Conservation (phyloP, 1,139 yeast species). For the Lodderomyces beijingensis region DNA sequence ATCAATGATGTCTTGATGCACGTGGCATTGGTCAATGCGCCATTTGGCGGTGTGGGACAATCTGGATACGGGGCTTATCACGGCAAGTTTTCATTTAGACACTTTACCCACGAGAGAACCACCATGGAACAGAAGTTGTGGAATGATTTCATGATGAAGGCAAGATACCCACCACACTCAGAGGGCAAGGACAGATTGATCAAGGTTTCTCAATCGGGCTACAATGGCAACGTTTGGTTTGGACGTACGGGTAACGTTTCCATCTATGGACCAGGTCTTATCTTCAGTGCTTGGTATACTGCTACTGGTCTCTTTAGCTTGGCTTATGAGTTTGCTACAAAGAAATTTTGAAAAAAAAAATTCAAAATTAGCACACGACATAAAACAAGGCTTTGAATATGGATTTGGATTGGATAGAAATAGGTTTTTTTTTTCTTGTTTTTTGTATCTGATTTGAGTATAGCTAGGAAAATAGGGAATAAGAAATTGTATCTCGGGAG, state of each 20-base stretch:
- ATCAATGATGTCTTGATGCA: conserved; percentile 75
- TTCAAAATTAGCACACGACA: too few relatives aligned
- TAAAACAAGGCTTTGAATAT: too few relatives aligned
- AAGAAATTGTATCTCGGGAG: too few relatives aligned
- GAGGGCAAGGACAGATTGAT: conserved; percentile 29
- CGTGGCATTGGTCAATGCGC: conserved; percentile 65
- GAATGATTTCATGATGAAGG: conserved; percentile 53
- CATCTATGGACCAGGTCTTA: conserved; percentile 30
- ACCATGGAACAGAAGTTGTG: conserved; percentile 63
- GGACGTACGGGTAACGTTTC: conserved; percentile 32
- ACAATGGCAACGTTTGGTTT: conserved; percentile 35
- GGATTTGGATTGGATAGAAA: conserved; percentile 4
- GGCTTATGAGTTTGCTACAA: conserved; percentile 11
- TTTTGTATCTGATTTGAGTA: too few relatives aligned
- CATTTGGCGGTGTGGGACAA: conserved; percentile 88
- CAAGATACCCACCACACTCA: conserved; percentile 69
- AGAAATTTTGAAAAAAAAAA: conserved; percentile 2
- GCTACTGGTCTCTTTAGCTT: conserved; percentile 28
- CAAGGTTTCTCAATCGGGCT: conserved; percentile 21
- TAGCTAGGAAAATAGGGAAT: too few relatives aligned
- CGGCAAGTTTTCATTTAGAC: conserved; percentile 65
- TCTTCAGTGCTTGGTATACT: conserved; percentile 32
- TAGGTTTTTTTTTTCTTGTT: conserved; percentile 1
- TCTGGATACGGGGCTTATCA: conserved; percentile 85
- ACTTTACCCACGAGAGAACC: conserved; percentile 76